Percentiles rank a stretch among this genome's conserved stretches.
phyloP scores from a whole-genome alignment of 176 grass and related monocot species.

The Dactylis glomerata region DNA sequence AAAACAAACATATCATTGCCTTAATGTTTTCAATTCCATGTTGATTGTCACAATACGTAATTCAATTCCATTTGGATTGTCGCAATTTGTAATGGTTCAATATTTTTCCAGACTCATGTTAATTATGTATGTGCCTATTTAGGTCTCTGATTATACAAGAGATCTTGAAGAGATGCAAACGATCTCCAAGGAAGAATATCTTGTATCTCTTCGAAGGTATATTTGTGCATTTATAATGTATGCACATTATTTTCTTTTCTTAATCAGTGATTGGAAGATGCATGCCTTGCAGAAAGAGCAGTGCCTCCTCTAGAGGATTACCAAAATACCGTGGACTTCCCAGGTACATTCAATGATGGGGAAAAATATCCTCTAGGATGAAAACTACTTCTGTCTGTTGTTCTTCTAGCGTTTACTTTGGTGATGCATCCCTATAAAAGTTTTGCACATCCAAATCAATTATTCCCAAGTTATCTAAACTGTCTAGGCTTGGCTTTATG shows the following conservation, averaged over 20 bases:
- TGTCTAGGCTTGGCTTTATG: not conserved
- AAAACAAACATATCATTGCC: slow-evolving; percentile 9
- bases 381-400: not conserved
- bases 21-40: slow-evolving; percentile 16
- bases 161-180: slow-evolving; percentile 99
- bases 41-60: not conserved
- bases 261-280: slow-evolving; percentile 31
- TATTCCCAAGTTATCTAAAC: not conserved
- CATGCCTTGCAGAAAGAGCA: slow-evolving; percentile 86
- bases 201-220: slow-evolving; percentile 97
- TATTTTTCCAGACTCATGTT: slow-evolving; percentile 24
- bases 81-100: not conserved
- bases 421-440: not conserved
- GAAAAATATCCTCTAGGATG: slow-evolving; percentile 10
- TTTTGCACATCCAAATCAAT: not conserved
- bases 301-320: slow-evolving; percentile 91
- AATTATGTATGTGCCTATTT: slow-evolving; percentile 43
- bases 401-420: not conserved
- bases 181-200: slow-evolving; percentile 98
- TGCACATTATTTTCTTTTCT: slow-evolving; percentile 31
- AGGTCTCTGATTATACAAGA: slow-evolving; percentile 98
- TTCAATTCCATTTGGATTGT: slow-evolving; percentile 8
- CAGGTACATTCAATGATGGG: slow-evolving; percentile 47
- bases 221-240: slow-evolving; percentile 15
- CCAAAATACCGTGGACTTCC: slow-evolving; percentile 91